Evolutionary conservation across 257 asterid genomes (phyloP), one percentile per base, ranked within the genome.

Genomic region (Fraxinus americana): DNA sequence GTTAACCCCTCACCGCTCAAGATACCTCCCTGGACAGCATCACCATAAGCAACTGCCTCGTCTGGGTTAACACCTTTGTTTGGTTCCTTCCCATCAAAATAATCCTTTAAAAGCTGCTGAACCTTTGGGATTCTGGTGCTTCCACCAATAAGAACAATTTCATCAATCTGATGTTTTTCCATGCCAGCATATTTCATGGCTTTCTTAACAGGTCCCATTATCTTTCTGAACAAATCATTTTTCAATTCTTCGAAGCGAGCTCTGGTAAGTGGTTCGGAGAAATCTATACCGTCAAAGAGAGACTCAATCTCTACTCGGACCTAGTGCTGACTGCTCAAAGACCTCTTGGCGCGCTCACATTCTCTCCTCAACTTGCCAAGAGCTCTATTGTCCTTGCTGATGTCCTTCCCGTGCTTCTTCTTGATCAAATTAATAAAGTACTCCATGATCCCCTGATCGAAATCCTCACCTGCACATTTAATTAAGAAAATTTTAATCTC

Each of bases 221-320:
- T 93, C 83, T 91, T 91, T 72, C 90, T 87, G 83, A 93, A 93
- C 77, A 93, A 74, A 74, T 91, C 98, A 27, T 85, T 93, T 89
- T 93, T 91, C 92, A 93, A 78, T 87, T 93, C 98, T 79, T 93
- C 98, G 48, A 93, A 93, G 43, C 96, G 97, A 34, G 98, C 98
- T 77, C 98, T 86, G 74, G 97, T 91, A 9, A 93, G 92, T 74
- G 98, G 94, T 75, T 93, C 97, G 0, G 98, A 91, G 84, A 93
- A 90, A 87, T 93, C 98, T 9, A 83, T 80, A 3, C 98, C 98
- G 2, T 91, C 96, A 4, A 89, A 90, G 74, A 93, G 96, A 75
- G 98, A 91, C 83, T 93, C 98, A 2, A 93, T 91, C 87, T 93
- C 97, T 8, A 93, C 93, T 27, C 96, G 89, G 83, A 89, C 94